These are phyloP conservation scores for Dryadomyces quercivorus DNA, from an alignment of 2,329 filamentous ascomycete genomes.

Conservation along the genomic window DNA sequence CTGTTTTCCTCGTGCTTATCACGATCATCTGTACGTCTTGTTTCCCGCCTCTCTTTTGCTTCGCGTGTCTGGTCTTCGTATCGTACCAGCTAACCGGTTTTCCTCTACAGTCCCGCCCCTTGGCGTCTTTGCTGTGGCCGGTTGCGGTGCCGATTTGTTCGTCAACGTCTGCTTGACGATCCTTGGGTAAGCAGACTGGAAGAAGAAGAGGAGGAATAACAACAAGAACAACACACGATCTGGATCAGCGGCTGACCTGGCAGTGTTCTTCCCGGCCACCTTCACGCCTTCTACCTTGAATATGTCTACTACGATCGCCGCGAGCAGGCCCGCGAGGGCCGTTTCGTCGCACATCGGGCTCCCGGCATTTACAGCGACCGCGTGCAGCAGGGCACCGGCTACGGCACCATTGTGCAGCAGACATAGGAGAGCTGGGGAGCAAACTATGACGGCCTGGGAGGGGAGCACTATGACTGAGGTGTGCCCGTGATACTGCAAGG, in stretches of 20 bases:
- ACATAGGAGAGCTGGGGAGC: slow-evolving; percentile 2
- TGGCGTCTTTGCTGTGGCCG: slow-evolving; percentile 51
- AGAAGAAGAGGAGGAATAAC: too few relatives aligned
- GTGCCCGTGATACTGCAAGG: not conserved
- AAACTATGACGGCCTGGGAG: not conserved
- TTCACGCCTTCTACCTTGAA: slow-evolving; percentile 71
- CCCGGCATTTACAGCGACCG: slow-evolving; percentile 61
- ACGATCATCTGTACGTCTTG: slow-evolving; percentile 36
- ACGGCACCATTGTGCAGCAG: slow-evolving; percentile 12
- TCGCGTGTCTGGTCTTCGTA: not conserved
- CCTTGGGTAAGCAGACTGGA: slow-evolving; percentile 35
- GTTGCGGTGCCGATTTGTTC: slow-evolving; percentile 51
- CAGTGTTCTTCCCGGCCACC: slow-evolving; percentile 64
- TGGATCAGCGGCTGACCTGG: not conserved
- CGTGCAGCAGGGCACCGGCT: slow-evolving; percentile 59
- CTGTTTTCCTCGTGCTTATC: slow-evolving; percentile 36
- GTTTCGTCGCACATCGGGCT: slow-evolving; percentile 39
- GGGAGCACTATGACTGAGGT: not conserved
- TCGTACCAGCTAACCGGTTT: not conserved
- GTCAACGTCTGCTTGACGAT: slow-evolving; percentile 57
- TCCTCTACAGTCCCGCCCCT: slow-evolving; percentile 46
- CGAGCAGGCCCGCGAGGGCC: slow-evolving; percentile 48
- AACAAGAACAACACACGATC: too few relatives aligned
- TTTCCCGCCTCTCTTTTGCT: not conserved
- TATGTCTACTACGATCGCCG: slow-evolving; percentile 72